A percentile compares a stretch with the other conserved stretches of the same genome.
These are phyloP conservation scores for Irineochytrium annulatum DNA, from an alignment of 192 early-diverging fungal species.

Conservation along the genomic window DNA sequence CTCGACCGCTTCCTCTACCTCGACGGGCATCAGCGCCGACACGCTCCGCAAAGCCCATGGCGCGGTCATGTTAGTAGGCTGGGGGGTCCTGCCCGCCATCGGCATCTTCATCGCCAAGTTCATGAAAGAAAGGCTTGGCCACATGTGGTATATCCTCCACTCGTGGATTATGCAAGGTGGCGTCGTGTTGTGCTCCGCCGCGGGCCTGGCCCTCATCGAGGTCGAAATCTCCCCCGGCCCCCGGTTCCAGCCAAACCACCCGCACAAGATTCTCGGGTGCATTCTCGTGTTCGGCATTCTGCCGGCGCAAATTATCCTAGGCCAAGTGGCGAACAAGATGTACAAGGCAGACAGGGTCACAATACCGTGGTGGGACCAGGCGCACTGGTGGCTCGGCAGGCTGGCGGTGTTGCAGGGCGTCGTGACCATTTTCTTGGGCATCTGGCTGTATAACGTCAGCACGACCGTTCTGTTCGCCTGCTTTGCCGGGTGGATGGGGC, in stretches of 20 bases:
- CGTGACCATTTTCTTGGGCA: slow-evolving; percentile 32
- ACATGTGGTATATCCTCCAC: slow-evolving; percentile 44
- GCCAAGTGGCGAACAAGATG: slow-evolving; percentile 27
- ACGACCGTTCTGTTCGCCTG: too few species aligned
- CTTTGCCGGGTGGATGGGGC: too few species aligned
- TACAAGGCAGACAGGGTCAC: slow-evolving; percentile 16
- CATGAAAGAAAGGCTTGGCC: slow-evolving; percentile 35
- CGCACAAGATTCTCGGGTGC: slow-evolving; percentile 9
- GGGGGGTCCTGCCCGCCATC: slow-evolving; percentile 32
- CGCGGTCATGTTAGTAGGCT: slow-evolving; percentile 41
- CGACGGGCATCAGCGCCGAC: not conserved
- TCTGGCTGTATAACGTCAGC: slow-evolving; percentile 16
- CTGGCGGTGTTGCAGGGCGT: slow-evolving; percentile 26
- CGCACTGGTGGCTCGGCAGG: slow-evolving; percentile 47
- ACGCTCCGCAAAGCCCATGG: slow-evolving; percentile 28
- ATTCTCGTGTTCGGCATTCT: slow-evolving; percentile 18
- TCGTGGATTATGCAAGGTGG: slow-evolving; percentile 18
- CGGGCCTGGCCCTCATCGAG: slow-evolving; percentile 18
- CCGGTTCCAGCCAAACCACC: not conserved
- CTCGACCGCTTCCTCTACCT: not conserved
- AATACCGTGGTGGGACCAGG: slow-evolving; percentile 45
- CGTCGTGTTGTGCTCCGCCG: slow-evolving; percentile 7
- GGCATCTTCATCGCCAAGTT: slow-evolving; percentile 31
- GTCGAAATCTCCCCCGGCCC: slow-evolving; percentile 6
- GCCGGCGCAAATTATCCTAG: slow-evolving; percentile 34